phyloP scores from a whole-genome alignment of 176 grass and related monocot species.

The Zizania latifolia region DNA sequence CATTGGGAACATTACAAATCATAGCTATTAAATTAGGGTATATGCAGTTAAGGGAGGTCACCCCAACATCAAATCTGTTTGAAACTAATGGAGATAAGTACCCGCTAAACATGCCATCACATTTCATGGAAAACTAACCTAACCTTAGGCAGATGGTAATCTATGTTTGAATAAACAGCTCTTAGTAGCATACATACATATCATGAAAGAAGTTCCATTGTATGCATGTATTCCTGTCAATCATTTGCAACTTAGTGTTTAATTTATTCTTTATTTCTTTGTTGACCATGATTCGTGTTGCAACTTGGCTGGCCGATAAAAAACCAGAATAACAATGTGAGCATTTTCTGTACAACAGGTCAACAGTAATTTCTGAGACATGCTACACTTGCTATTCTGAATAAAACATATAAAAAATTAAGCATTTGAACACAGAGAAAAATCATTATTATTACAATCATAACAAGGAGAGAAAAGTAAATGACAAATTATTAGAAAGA shows the following conservation, averaged over 20 bases:
- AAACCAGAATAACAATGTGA: neutral
- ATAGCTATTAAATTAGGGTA: neutral
- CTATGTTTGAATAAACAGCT: neutral
- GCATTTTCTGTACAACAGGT: neutral
- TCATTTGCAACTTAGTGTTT: neutral
- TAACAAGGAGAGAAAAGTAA: neutral
- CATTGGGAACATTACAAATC: neutral
- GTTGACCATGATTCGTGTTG: neutral
- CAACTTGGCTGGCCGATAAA: neutral
- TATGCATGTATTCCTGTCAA: neutral
- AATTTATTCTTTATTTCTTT: neutral
- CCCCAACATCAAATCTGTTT: neutral
- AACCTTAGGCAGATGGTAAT: neutral
- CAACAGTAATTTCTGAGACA: neutral
- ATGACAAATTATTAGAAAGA: slow-evolving; percentile 1
- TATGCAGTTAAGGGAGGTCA: neutral
- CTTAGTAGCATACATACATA: neutral
- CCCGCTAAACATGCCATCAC: neutral
- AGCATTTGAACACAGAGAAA: slow-evolving; percentile 1
- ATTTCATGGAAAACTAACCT: neutral
- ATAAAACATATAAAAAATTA: neutral
- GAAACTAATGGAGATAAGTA: neutral
- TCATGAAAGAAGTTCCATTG: neutral
- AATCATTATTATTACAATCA: neutral
- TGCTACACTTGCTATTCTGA: neutral